A percentile compares a stretch with the other conserved stretches of the same genome.
phyloP scores from a whole-genome alignment of 2,329 filamentous ascomycete species.

The Drechslerella dactyloides region DNA sequence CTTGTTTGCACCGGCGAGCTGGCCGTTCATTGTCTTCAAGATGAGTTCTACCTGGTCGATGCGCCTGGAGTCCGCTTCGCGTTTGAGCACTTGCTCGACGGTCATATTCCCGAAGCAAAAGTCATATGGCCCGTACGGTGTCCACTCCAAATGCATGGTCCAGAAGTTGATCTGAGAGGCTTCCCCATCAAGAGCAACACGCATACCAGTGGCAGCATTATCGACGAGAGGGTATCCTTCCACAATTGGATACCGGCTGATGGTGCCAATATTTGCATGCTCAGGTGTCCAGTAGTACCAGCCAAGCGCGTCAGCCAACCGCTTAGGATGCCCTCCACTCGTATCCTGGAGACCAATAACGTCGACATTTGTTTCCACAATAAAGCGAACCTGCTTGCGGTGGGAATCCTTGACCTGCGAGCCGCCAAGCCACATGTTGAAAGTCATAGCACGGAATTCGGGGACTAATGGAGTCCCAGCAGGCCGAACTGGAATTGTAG shows the following conservation, averaged over 20 bases:
- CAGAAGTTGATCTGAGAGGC: constrained; percentile 57
- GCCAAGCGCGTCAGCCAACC: constrained; percentile 58
- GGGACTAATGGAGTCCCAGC: constrained; percentile 54
- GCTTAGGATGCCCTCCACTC: constrained; percentile 54
- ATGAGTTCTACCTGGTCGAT: constrained; percentile 58
- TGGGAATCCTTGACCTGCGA: constrained; percentile 57
- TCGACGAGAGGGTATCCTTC: constrained; percentile 55
- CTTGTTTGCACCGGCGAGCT: constrained; percentile 56
- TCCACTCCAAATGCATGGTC: constrained; percentile 58
- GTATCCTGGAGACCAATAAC: constrained; percentile 59
- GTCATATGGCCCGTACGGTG: constrained; percentile 60
- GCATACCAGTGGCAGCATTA: constrained; percentile 55
- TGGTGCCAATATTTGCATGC: constrained; percentile 56
- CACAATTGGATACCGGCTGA: constrained; percentile 59
- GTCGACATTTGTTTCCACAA: constrained; percentile 56
- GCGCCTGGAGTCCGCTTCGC: constrained; percentile 58
- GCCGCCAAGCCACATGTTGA: constrained; percentile 60
- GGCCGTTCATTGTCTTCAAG: constrained; percentile 56
- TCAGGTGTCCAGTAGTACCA: constrained; percentile 58
- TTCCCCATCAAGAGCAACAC: constrained; percentile 57
- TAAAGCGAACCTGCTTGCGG: constrained; percentile 59
- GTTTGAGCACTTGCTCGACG: constrained; percentile 56
- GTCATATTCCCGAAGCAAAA: constrained; percentile 59
- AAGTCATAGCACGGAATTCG: constrained; percentile 57
- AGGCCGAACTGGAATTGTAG: constrained; percentile 57